These are phyloP conservation scores for Suaeda aralocaspica DNA, from an alignment of 148 eudicot species.

Conservation along the genomic window DNA sequence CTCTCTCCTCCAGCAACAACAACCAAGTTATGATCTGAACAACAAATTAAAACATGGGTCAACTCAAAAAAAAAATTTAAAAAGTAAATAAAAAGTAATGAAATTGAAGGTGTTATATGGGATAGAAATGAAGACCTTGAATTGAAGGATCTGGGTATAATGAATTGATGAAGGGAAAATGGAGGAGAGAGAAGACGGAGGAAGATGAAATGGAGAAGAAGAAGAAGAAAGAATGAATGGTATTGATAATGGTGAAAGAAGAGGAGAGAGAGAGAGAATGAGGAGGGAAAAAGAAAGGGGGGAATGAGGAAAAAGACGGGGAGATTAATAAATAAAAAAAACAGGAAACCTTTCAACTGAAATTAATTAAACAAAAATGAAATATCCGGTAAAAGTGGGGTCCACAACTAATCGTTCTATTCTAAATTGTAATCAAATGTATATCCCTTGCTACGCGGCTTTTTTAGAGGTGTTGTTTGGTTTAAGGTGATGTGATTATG, in stretches of 20 bases:
- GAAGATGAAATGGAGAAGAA: background rate
- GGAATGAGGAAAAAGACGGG: background rate
- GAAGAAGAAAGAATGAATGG: background rate
- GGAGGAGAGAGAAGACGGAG: constrained; percentile 9
- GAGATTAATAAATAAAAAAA: background rate
- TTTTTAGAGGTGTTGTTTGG: background rate
- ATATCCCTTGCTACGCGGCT: constrained; percentile 10
- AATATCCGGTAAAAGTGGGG: background rate
- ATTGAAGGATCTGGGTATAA: no score
- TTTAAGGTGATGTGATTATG: background rate
- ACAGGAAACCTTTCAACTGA: background rate
- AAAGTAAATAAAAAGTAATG: no score
- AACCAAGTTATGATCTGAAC: constrained; percentile 26
- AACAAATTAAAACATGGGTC: background rate
- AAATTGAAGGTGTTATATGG: no score
- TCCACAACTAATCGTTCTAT: background rate
- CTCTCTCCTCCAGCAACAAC: constrained; percentile 15
- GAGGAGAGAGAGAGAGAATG: background rate
- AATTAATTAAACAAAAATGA: background rate
- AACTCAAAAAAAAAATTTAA: background rate
- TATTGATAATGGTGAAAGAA: background rate
- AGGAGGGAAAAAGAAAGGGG: background rate
- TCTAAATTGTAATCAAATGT: background rate
- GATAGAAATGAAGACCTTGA: constrained; percentile 16
- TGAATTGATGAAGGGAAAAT: background rate